Evolutionary conservation across 768 basidiomycete species (phyloP).

Genomic region (Mycena maculata): DNA sequence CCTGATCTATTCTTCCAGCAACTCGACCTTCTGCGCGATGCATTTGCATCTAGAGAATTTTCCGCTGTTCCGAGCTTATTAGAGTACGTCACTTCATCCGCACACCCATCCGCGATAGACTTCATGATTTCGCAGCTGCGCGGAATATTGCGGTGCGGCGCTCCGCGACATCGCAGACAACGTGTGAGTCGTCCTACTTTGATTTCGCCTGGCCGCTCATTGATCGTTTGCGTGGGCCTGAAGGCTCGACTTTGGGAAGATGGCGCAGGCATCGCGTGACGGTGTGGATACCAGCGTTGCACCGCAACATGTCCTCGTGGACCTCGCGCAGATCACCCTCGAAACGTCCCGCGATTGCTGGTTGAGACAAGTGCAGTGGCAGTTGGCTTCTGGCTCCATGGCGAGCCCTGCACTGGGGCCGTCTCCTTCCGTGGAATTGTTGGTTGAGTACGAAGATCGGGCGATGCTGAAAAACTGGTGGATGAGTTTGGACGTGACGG

Average conservation of each 20-base stretch:
- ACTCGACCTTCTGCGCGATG: conserved; percentile 25
- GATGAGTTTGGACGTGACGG: conserved; percentile 17
- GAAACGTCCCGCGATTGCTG: conserved; percentile 3
- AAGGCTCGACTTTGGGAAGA: conserved; percentile 28
- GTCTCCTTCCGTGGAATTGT: not conserved
- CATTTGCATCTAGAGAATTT: conserved; percentile 6
- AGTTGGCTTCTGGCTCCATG: not conserved
- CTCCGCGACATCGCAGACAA: conserved; percentile 25
- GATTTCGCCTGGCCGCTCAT: not conserved
- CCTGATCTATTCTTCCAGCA: conserved; percentile 4
- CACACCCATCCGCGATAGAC: not conserved
- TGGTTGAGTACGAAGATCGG: conserved; percentile 24
- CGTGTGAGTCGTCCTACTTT: conserved; percentile 6
- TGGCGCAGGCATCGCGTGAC: not conserved
- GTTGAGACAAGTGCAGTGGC: conserved; percentile 14
- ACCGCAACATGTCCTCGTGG: not conserved
- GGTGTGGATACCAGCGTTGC: not conserved
- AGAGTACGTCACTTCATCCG: conserved; percentile 14
- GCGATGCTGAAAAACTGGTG: conserved; percentile 17
- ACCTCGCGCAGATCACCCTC: conserved; percentile 5
- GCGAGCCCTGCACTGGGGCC: not conserved
- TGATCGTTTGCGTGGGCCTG: not conserved
- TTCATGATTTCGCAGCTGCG: conserved; percentile 11
- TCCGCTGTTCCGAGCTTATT: conserved; percentile 13
- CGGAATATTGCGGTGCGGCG: conserved; percentile 26